Base-by-base conservation (phyloP, 768 basidiomycete species). In the Sutorius australiensis region DNA sequence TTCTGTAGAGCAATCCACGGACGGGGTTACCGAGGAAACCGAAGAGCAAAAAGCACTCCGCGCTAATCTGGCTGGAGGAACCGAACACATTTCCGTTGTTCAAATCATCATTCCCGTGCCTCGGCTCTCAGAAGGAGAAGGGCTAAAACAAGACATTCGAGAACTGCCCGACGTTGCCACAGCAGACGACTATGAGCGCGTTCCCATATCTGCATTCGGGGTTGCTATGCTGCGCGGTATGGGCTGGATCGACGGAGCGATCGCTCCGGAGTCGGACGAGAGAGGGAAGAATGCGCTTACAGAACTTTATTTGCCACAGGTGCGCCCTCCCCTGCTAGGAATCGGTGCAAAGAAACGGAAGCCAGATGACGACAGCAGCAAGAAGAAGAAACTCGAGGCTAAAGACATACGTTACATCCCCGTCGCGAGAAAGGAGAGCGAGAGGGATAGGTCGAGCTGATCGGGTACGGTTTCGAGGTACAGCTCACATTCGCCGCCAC, bases 161-260 rank as follows among this genome's bases (percentile, higher is more conserved):
- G 85, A 85, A 13, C 80, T 95, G 6, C 92, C 92, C 0, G 87
- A 89, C 7, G 68, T 70, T 48, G 84, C 94, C 1, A 83, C 89
- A 0, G 71, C 89, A 16, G 85, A 89, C 0, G 95, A 95, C 68
- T 99, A 98, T 65, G 82, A 82, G 33, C 87, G 92, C 17, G 83
- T 98, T 0, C 97, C 97, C 0, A 86, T 99, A 14, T 86, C 88
- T 6, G 87, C 91, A 51, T 99, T 98, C 59, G 95, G 97, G 6
- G 85, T 89, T 5, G 97, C 97, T 7, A 80, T 98, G 61, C 76
- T 97, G 5, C 81, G 94, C 41, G 95, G 95, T 0, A 98, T 98
- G 97, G 95, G 95, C 3, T 98, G 93, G 93, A 89, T 89, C 55
- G 84, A 89, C 33, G 88, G 89, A 1, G 80, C 80, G 4, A 83